Percentiles rank a stretch among this genome's conserved stretches.
Conservation (phyloP, 2,329 filamentous ascomycete genomes). For the Fusarium sp. region DNA sequence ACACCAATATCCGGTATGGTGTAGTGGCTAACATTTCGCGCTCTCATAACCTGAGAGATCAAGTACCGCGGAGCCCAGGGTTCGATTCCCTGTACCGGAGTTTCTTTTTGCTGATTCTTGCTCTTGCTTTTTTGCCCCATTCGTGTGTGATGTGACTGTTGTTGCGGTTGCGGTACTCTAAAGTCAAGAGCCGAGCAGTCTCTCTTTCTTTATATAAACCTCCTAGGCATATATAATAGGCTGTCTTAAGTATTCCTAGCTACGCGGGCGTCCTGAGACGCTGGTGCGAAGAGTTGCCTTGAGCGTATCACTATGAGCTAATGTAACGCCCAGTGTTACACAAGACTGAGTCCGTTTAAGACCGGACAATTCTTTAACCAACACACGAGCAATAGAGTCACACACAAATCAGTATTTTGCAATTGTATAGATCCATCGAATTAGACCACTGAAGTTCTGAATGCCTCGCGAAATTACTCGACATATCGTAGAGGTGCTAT, state of each 20-base stretch:
- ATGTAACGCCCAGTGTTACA: background rate
- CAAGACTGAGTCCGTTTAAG: background rate
- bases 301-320: background rate
- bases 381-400: fast-evolving
- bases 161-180: background rate
- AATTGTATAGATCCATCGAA: background rate
- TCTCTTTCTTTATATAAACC: background rate
- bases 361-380: background rate
- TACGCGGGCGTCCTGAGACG: background rate
- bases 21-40: slow-evolving; percentile 43
- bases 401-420: background rate
- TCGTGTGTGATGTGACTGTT: background rate
- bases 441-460: no score
- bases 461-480: background rate
- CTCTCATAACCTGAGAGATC: slow-evolving; percentile 6
- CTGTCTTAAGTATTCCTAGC: background rate
- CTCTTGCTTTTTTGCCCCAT: background rate
- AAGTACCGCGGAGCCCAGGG: slow-evolving; percentile 29
- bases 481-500: no score
- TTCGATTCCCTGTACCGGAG: slow-evolving; percentile 26
- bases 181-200: background rate
- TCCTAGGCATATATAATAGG: background rate
- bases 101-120: background rate
- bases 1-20: slow-evolving; percentile 42
- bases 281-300: background rate